Evolutionary conservation across 169 alveolate genomes (phyloP), one percentile per base, ranked within the genome.

Genomic region (Toxoplasma gondii): DNA sequence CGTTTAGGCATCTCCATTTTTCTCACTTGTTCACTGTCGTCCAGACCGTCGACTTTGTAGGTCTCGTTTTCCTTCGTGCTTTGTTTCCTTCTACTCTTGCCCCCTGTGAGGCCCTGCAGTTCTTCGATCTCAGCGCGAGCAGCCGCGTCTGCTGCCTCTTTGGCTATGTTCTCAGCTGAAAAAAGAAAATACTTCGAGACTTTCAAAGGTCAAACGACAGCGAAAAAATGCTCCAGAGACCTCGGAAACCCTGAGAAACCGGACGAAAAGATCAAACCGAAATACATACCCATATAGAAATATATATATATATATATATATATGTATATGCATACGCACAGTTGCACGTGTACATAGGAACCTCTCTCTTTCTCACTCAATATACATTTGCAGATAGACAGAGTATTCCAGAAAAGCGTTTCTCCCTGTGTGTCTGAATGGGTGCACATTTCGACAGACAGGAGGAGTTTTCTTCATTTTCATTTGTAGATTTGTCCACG

Each of bases 71-170:
- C 88, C 83, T 91, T 93, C 1, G 88, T 67, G 44, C 95, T 74
- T 74, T 69, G 93, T 53, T 93, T 93, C 53, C 90, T 78, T 84
- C 69, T 34, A 27, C 88, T 17, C 64, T 45, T 70, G 58, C 91
- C 58, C 24, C 67, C 95, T 0, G 95, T 70, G 39, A 93, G 95
- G 17, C 95, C 95, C 49, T 92, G 91, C 58, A 93, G 91, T 34
- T 93, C 95, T 45, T 93, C 95, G n/a, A 93, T 44, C 78, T 93
- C 95, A 16, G 95, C 95, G 31, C 91, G 95, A 34, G 93, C 95
- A 49, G 88, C 93, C 74, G 93, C 95, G 36, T 93, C 95, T 34
- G 95, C 95, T 34, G 74, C 81, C 78, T 82, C 90, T 31, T 44
- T 82, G 17, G 90, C 90, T 2, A 82, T 82, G 90, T 7, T 34